Conservation (phyloP, 352 stramenopile genomes). For the Pythium rhizo-oryzae region DNA sequence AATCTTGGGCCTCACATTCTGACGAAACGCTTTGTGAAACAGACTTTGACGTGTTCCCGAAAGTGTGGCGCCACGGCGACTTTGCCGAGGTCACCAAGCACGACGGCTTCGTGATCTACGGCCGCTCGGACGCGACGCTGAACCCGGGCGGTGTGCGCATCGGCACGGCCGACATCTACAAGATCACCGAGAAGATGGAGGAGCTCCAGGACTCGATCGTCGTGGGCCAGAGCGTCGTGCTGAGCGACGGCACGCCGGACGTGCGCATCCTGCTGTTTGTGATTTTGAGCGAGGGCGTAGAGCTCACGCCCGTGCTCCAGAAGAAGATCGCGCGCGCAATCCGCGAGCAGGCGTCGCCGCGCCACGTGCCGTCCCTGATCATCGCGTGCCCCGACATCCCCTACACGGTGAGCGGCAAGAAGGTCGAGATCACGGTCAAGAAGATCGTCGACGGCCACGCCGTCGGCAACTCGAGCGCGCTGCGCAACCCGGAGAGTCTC, state of each 20-base stretch:
- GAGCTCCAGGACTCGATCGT: conserved; percentile 70
- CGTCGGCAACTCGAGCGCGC: conserved; percentile 62
- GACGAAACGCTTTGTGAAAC: neutral
- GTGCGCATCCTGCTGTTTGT: conserved; percentile 81
- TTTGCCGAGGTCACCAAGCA: conserved; percentile 72
- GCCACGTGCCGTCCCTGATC: conserved; percentile 68
- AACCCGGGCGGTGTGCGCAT: conserved; percentile 82
- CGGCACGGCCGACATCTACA: conserved; percentile 81
- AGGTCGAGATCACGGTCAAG: conserved; percentile 82
- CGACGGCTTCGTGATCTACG: conserved; percentile 72
- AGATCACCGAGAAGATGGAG: conserved; percentile 69
- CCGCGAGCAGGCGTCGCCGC: conserved; percentile 61
- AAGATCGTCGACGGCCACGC: conserved; percentile 67
- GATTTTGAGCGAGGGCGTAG: conserved; percentile 44
- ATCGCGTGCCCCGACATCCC: conserved; percentile 70
- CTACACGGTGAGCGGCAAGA: conserved; percentile 81
- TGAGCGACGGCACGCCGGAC: conserved; percentile 67
- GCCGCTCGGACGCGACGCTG: conserved; percentile 77
- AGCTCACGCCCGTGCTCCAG: conserved; percentile 49
- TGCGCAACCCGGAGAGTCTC: conserved; percentile 71
- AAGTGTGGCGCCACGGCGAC: conserved; percentile 86
- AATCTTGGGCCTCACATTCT: neutral
- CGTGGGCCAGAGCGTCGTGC: conserved; percentile 64
- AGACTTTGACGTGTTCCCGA: conserved; percentile 82
- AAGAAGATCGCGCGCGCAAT: conserved; percentile 58